Base-by-base conservation (phyloP, 148 eudicot species). In the Amaranthus cruentus region DNA sequence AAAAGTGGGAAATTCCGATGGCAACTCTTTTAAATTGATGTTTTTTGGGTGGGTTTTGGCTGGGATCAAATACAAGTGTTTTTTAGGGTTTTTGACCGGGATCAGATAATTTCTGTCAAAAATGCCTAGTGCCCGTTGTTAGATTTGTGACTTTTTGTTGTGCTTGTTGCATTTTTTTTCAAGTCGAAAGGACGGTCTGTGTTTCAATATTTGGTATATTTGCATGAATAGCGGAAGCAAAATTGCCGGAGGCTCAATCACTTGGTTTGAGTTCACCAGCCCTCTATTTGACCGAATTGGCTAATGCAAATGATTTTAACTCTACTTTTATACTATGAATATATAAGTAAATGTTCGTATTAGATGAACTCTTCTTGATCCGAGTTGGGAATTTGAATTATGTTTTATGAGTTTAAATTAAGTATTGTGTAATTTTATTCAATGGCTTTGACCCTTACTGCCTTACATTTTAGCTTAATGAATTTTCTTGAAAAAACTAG, bases 171-270 rank as follows among this genome's bases (percentile, higher is more conserved):
- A 14, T 71, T 56, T 46, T 64, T 70, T 70, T 71, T 28, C 38
- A 50, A 77, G 79, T 71, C 67, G 38, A 62, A 61, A 62, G 55
- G 62, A 54, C 70, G 13, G 75, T 47, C 49, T 67, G 9, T 77
- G 59, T 50, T 73, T 46, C 54, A 54, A 59, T 74, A 57, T 66
- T 54, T 70, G 28, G 68, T 6, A 47, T 14, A 63, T 72, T 67
- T 64, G 46, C n/a, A 47, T n/a, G 49, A 3, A 28, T 21, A 49
- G 75, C 55, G 4, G 70, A 51, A 6, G 43, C 49, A 18, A 66
- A 66, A 47, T 46, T 50, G 55, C 56, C 51, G 70, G 70, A 67
- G 14, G 70, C 70, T 18, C 70, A 67, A 50, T 67, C 56, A 47
- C 38, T 62, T 66, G 38, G 54, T 67, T 67, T 50, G 46, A 51